These are phyloP conservation scores for Casuarina cunninghamiana DNA, from an alignment of 306 rosid species.

Conservation along the genomic window DNA sequence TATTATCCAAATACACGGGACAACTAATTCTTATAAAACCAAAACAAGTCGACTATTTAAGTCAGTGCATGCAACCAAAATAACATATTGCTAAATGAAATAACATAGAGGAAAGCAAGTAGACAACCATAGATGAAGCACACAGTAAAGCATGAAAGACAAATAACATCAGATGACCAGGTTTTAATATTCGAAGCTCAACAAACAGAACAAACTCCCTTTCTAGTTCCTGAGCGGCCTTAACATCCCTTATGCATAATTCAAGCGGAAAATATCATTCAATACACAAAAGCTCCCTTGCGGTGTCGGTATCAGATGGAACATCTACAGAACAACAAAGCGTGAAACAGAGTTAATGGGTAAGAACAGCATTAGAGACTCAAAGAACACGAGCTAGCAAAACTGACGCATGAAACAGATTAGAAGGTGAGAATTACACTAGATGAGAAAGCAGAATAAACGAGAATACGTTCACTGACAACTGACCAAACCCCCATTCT, in stretches of 20 bases:
- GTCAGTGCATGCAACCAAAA: neutral
- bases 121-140: neutral
- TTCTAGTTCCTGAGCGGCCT: neutral
- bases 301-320: constrained; percentile 58
- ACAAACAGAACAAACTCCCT: neutral
- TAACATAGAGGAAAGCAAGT: neutral
- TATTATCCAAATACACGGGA: neutral
- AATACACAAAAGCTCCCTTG: constrained; percentile 50
- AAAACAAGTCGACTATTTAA: neutral
- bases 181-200: neutral
- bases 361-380: neutral
- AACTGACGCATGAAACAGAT: neutral
- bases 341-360: neutral
- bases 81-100: neutral
- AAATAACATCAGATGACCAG: neutral
- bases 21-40: neutral
- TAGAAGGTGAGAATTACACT: neutral
- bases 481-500: neutral
- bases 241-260: constrained; percentile 41
- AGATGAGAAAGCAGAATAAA: neutral
- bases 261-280: constrained; percentile 59
- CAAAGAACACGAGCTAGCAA: neutral
- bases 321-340: constrained; percentile 39
- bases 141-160: neutral
- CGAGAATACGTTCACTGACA: neutral